Evolutionary conservation across 2,329 filamentous ascomycete species (phyloP), one percentile per base, ranked within the genome.

Genomic region (Clonostachys solani): DNA sequence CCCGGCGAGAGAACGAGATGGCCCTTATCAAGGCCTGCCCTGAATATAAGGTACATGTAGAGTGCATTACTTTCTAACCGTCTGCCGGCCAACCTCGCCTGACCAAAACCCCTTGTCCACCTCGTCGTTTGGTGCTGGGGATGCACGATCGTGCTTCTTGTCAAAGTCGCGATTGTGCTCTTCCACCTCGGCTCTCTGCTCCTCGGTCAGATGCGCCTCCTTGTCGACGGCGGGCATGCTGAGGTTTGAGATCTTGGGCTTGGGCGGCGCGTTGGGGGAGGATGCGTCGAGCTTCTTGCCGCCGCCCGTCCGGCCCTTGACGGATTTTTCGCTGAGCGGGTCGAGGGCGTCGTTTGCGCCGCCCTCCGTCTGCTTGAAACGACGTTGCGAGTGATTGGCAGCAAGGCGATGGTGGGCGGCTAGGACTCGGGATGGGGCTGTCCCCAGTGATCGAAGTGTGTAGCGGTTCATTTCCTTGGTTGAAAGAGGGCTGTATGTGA

Each of bases 101-200:
- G 45, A 65, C 77, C 79, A 83, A 51, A 77, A 84, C 16, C 70
- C 73, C 60, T 76, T 74, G 49, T 79, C 66, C 3, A 83, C 78
- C 63, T 76, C 76, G 49, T 81, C 76, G 2, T 66, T 60, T 2
- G 56, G 63, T 1, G 73, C 73, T 4, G 53, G 41, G 6, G 62
- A 54, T 0, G 72, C 69, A 12, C 62, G 67, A 48, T 78, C 80
- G 54, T 83, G 74, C 51, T 73, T 74, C 54, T 71, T 57, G 43
- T 75, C 75, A 59, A 84, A 83, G 1, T 83, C 77, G 52, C 51
- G 52, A 50, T 84, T 84, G 56, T 84, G 81, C 61, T 70, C 59
- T 45, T 81, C 72, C 15, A 83, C 80, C 62, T 83, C 79, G 40
- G 65, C 65, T 60, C 75, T 68, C 62, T 81, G 76, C 58, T 77